Evolutionary conservation across 2,329 filamentous ascomycete genomes (phyloP).

Genomic region (Bisporella sp.): DNA sequence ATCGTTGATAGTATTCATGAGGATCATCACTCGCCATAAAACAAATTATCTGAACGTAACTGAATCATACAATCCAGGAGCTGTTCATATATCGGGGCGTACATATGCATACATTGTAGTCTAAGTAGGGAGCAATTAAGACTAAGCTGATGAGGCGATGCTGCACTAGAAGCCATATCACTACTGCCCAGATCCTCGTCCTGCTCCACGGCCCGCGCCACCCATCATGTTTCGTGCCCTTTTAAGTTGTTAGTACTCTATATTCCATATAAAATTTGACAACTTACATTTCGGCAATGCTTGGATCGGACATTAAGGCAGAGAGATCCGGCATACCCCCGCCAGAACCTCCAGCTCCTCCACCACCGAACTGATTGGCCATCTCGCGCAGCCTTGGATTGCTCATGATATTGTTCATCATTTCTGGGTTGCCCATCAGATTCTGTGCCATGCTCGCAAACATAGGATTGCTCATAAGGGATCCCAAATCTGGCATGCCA

Average conservation of each 20-base stretch:
- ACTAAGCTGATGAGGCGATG: too few relatives aligned
- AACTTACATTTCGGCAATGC: conserved; percentile 85
- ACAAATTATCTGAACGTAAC: too few relatives aligned
- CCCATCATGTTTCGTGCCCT: conserved; percentile 64
- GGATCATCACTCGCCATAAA: too few relatives aligned
- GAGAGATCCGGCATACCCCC: conserved; percentile 86
- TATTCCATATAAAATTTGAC: not conserved
- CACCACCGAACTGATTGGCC: conserved; percentile 70
- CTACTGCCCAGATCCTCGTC: conserved; percentile 12
- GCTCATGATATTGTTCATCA: conserved; percentile 87
- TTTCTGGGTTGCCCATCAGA: conserved; percentile 92
- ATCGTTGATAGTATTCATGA: too few relatives aligned
- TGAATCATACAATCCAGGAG: too few relatives aligned
- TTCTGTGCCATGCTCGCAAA: conserved; percentile 96
- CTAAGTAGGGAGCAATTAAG: too few relatives aligned
- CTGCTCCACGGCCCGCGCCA: conserved; percentile 28
- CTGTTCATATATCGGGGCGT: too few relatives aligned
- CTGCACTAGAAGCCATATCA: too few relatives aligned
- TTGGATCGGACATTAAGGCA: conserved; percentile 85
- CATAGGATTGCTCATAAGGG: conserved; percentile 97
- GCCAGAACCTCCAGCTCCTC: conserved; percentile 39
- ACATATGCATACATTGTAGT: too few relatives aligned
- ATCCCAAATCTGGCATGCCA: conserved; percentile 80
- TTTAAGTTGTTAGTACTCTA: conserved; percentile 5
- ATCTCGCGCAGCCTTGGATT: conserved; percentile 86